These are phyloP conservation scores for Trichomonas vaginalis DNA, from an alignment of 208 protist species.

Conservation along the genomic window DNA sequence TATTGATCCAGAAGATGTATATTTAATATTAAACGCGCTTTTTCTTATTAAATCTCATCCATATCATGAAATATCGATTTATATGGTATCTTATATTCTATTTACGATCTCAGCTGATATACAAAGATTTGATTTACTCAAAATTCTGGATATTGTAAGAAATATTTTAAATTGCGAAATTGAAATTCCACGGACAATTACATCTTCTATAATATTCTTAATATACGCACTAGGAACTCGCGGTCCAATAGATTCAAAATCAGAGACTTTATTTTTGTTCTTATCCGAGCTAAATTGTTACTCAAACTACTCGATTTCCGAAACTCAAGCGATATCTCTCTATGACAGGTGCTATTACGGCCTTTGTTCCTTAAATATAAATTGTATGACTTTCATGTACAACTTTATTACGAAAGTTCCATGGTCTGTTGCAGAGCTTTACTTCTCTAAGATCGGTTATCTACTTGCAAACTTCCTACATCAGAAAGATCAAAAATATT, in stretches of 20 bases:
- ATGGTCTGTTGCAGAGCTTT: background rate
- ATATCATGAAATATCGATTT: background rate
- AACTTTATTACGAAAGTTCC: background rate
- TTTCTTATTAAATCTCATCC: background rate
- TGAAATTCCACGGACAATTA: background rate
- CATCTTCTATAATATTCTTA: background rate
- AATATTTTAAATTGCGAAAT: background rate
- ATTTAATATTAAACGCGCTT: background rate
- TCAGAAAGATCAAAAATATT: background rate
- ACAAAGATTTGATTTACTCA: background rate
- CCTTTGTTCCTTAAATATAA: background rate
- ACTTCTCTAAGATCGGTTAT: background rate
- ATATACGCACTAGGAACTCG: background rate
- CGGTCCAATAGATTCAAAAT: background rate
- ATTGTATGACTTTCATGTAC: background rate
- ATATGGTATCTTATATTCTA: background rate
- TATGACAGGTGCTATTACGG: background rate
- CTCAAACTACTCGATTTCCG: background rate
- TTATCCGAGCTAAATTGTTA: background rate
- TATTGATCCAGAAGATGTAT: background rate
- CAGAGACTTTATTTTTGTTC: background rate
- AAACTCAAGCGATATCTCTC: background rate
- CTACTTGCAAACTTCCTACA: background rate
- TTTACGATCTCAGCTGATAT: background rate
- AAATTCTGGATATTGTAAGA: background rate